Conservation (phyloP, 75 land plant species). For the Cunninghamia lanceolata region DNA sequence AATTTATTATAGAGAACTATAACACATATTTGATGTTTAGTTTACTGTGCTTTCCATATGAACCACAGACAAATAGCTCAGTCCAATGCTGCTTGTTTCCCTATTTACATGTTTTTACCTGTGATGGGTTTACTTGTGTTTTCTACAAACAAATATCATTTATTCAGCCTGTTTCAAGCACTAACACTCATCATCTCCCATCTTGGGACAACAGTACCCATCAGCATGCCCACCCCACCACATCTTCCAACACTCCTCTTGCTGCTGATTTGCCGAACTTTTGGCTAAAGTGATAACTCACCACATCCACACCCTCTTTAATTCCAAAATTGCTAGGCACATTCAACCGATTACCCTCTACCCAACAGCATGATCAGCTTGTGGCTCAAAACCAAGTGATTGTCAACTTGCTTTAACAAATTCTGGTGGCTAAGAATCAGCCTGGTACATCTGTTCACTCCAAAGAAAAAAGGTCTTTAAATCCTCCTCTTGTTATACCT, state of each 20-base stretch:
- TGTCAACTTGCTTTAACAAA: neutral
- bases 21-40: neutral
- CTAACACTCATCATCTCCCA: neutral
- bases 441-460: neutral
- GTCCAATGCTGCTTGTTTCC: neutral
- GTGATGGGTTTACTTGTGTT: neutral
- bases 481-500: neutral
- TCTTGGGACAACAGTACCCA: neutral
- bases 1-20: neutral
- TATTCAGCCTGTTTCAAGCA: neutral
- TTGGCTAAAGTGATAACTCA: neutral
- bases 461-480: neutral
- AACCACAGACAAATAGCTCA: neutral
- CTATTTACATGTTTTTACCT: neutral
- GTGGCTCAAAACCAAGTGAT: neutral
- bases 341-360: neutral
- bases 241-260: neutral
- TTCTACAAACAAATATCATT: neutral
- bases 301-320: neutral
- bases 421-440: neutral
- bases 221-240: neutral
- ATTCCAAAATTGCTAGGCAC: neutral
- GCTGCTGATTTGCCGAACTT: neutral
- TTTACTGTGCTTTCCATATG: neutral
- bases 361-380: neutral